phyloP scores from a whole-genome alignment of 2,329 filamentous ascomycete species.

The Colletotrichum noveboracense region DNA sequence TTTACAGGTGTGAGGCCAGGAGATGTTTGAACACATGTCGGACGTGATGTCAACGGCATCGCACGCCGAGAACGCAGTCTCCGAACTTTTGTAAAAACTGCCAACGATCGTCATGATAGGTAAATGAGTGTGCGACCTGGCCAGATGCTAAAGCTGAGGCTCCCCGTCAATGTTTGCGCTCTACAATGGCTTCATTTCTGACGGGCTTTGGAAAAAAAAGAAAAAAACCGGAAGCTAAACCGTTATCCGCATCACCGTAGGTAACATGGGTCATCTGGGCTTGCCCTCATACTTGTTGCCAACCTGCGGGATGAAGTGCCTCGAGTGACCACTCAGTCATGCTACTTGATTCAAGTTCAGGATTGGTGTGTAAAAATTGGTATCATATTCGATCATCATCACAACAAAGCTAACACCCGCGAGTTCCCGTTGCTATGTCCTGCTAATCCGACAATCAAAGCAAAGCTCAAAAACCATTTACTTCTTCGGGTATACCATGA shows the following conservation, averaged over 20 bases:
- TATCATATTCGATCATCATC: constrained; percentile 15
- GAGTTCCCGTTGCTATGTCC: neutral
- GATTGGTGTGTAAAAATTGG: neutral
- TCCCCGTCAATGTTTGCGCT: too few relatives aligned
- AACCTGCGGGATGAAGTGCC: neutral
- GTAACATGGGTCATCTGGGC: neutral
- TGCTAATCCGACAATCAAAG: neutral
- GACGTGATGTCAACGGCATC: neutral
- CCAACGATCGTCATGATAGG: too few relatives aligned
- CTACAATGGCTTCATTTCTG: too few relatives aligned
- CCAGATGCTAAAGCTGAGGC: too few relatives aligned
- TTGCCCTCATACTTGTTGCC: neutral
- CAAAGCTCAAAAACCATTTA: neutral
- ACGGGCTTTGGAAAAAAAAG: too few relatives aligned
- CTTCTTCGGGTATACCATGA: neutral
- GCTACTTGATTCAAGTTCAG: neutral
- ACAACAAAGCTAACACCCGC: neutral
- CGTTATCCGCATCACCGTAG: too few relatives aligned
- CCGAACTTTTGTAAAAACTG: rapidly evolving
- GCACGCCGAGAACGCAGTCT: neutral
- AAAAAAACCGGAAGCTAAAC: too few relatives aligned
- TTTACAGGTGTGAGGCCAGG: neutral
- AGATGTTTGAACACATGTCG: neutral
- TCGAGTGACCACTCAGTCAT: neutral
- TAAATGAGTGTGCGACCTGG: too few relatives aligned